A percentile compares a stretch with the other conserved stretches of the same genome.
These are phyloP conservation scores for Haplosporangium gracile DNA, from an alignment of 192 early-diverging fungal species.

Conservation along the genomic window DNA sequence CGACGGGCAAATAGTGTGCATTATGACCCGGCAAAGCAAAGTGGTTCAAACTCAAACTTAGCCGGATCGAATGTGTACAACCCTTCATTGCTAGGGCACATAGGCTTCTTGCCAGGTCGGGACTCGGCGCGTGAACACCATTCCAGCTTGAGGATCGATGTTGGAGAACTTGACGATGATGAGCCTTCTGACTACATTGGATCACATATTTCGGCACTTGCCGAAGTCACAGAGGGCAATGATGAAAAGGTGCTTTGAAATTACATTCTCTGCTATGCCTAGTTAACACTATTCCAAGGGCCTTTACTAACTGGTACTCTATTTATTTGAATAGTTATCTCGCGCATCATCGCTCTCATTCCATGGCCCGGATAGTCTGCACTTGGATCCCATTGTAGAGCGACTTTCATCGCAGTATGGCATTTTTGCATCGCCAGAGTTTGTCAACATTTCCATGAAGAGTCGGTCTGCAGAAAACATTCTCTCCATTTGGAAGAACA, in stretches of 20 bases:
- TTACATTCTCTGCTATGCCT: not conserved
- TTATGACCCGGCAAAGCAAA: conserved; percentile 37
- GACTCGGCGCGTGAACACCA: conserved; percentile 26
- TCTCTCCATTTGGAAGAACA: conserved; percentile 81
- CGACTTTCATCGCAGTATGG: conserved; percentile 59
- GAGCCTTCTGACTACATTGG: conserved; percentile 31
- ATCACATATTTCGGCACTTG: conserved; percentile 31
- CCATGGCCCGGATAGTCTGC: conserved; percentile 52
- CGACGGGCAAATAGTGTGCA: conserved; percentile 52
- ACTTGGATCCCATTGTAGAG: conserved; percentile 59
- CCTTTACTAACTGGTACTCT: not conserved
- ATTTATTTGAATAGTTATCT: conserved; percentile 16
- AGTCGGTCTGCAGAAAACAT: conserved; percentile 57
- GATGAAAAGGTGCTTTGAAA: conserved; percentile 40
- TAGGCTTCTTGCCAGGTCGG: conserved; percentile 30
- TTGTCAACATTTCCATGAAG: conserved; percentile 65
- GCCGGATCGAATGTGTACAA: conserved; percentile 11
- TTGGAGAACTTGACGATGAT: conserved; percentile 47
- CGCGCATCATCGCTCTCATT: conserved; percentile 50
- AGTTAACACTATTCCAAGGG: not conserved
- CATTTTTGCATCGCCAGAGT: conserved; percentile 67
- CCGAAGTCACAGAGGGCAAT: conserved; percentile 19
- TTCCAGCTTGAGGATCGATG: conserved; percentile 6
- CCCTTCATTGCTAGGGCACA: conserved; percentile 46
- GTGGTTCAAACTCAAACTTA: conserved; percentile 9